Percentiles rank a stretch among this genome's conserved stretches.
Evolutionary conservation across 345 rosid species (phyloP).

Genomic region (Citropsis articulata): DNA sequence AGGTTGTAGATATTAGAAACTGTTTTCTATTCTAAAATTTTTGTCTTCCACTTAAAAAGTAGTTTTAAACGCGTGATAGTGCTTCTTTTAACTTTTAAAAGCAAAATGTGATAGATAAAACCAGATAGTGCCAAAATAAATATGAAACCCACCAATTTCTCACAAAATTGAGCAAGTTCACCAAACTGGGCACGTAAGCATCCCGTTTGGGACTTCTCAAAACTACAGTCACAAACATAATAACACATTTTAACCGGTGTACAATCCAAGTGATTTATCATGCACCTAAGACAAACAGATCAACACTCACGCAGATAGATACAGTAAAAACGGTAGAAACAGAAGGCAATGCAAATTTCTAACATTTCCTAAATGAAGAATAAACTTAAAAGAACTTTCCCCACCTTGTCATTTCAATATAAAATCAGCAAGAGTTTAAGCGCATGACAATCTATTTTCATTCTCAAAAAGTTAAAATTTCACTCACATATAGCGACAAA

Average conservation of each 20-base stretch:
- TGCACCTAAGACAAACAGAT: background rate
- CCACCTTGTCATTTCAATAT: background rate
- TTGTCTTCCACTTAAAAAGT: background rate
- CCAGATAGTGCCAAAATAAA: background rate
- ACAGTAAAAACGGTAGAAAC: background rate
- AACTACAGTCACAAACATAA: conserved; percentile 46
- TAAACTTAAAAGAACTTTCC: background rate
- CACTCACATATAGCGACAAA: too few species aligned
- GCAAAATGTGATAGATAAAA: background rate
- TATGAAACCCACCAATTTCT: conserved; percentile 67
- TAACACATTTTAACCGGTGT: conserved; percentile 4
- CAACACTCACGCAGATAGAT: background rate
- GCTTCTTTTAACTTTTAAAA: background rate
- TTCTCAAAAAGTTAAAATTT: background rate
- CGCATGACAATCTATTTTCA: background rate
- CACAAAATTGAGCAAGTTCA: conserved; percentile 90
- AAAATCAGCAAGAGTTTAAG: background rate
- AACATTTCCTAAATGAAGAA: background rate
- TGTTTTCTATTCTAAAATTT: background rate
- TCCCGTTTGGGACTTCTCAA: conserved; percentile 89
- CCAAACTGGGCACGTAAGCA: conserved; percentile 69
- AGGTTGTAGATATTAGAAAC: too few species aligned
- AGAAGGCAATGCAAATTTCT: background rate
- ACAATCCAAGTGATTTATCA: background rate
- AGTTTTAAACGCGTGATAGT: background rate